Conservation (phyloP, 805 yeast genomes). For the Deakozyma indianensis region DNA sequence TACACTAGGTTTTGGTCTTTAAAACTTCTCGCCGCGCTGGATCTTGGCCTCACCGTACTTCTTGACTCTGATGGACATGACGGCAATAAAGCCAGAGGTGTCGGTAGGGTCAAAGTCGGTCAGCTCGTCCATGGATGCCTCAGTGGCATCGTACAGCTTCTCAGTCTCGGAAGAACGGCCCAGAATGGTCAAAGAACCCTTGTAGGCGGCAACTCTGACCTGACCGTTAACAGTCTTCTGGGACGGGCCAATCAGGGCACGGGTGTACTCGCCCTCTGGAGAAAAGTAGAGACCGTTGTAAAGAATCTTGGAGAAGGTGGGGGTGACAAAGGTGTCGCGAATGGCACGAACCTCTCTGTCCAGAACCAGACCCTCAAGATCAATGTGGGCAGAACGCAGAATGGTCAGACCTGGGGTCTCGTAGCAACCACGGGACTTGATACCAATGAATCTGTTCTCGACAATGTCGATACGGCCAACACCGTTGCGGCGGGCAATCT, state of each 20-base stretch:
- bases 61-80: slow-evolving; percentile 95
- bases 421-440: slow-evolving; percentile 98
- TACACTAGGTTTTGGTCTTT: too few relatives aligned
- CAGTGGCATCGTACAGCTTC: slow-evolving; percentile 93
- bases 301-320: slow-evolving; percentile 74
- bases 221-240: slow-evolving; percentile 92
- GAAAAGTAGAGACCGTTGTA: slow-evolving; percentile 97
- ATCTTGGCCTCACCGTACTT: slow-evolving; percentile 94
- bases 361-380: slow-evolving; percentile 89
- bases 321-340: slow-evolving; percentile 93
- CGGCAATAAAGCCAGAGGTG: slow-evolving; percentile 93
- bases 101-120: slow-evolving; percentile 97
- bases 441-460: slow-evolving; percentile 97
- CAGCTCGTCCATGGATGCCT: slow-evolving; percentile 97
- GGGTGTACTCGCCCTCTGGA: slow-evolving; percentile 94
- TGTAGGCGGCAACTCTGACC: slow-evolving; percentile 87
- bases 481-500: slow-evolving; percentile 97
- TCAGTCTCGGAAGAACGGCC: slow-evolving; percentile 95
- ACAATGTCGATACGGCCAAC: slow-evolving; percentile 99
- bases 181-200: slow-evolving; percentile 69
- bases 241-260: slow-evolving; percentile 69
- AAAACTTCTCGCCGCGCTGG: slow-evolving; percentile 44
- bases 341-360: slow-evolving; percentile 96
- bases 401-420: slow-evolving; percentile 97
- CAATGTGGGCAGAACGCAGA: slow-evolving; percentile 88